Conservation (phyloP, 2,329 filamentous ascomycete genomes). For the Aurifilum marmelostoma region DNA sequence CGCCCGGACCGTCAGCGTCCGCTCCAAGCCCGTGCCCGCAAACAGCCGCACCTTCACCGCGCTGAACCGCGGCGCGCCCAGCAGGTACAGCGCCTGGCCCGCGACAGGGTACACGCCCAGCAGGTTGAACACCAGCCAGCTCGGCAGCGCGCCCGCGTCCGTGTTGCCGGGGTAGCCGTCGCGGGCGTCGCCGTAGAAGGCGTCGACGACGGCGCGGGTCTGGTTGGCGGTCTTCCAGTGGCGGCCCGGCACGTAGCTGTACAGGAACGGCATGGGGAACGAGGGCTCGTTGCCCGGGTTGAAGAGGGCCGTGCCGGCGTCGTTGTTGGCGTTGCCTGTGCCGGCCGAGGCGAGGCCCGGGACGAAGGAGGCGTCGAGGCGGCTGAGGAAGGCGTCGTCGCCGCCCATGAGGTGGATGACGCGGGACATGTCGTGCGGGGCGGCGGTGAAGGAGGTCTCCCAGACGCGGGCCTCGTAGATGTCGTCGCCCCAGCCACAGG, state of each 20-base stretch:
- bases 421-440: constrained; percentile 22
- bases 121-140: constrained; percentile 55
- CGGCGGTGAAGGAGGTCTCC: constrained; percentile 21
- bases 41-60: constrained; percentile 14
- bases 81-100: constrained; percentile 50
- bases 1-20: constrained; percentile 11
- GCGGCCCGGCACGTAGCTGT: constrained; percentile 49
- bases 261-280: constrained; percentile 54
- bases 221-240: constrained; percentile 43
- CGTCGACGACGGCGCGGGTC: constrained; percentile 41
- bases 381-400: constrained; percentile 21
- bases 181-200: constrained; percentile 44
- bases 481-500: constrained; percentile 20
- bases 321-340: constrained; percentile 19
- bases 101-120: constrained; percentile 52
- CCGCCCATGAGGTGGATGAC: constrained; percentile 23
- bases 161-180: constrained; percentile 50
- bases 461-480: constrained; percentile 23
- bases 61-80: constrained; percentile 49
- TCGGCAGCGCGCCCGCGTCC: constrained; percentile 51
- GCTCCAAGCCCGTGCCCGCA: constrained; percentile 11
- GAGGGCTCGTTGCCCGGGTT: constrained; percentile 25
- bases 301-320: constrained; percentile 20
- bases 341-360: constrained; percentile 4
- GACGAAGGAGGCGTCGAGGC: constrained; percentile 22